Base-by-base conservation (phyloP, 805 yeast genomes). In the Kodamaea hsintzibuensis region DNA sequence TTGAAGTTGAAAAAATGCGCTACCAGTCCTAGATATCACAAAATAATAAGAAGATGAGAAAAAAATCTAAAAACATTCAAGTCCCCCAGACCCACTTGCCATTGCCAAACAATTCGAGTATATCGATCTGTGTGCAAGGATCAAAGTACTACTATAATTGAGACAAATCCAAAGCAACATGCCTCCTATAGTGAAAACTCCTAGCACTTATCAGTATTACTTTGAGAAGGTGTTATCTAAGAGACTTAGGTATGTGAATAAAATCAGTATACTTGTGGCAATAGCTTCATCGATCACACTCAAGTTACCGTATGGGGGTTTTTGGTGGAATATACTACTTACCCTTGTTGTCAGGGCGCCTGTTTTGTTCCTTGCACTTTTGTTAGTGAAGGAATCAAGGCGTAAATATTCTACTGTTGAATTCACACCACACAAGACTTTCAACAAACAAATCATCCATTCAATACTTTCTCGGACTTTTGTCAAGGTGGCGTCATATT, bases 221-320 rank as follows among this genome's bases (percentile, higher is more conserved):
- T 73, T 69, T 57, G 54, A 54, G 16, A 67, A 68, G 51, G 76
- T 74, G 7, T 58, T 65, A 42, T 52, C 59, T 46, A 72, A 74
- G 55, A 59, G 80, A 42, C 64, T 75, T 63, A 66, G 66, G 48
- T 76, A 64, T 54, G 67, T 71, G 49, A 65, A 68, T 56, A 69
- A 73, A 45, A 62, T 76, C 47, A 57, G 62, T 39, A 56, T 64
- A 13, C 40, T 76, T 3, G 38, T 69, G 22, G 65, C 78, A 2
- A 35, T 71, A 9, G 40, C 59, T 2, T 37, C 60, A 7, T 64
- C 76, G 9, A 48, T 70, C 13, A 47, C 62, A 2, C 54, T 74
- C 22, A 52, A 57, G 7, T 37, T 72, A 3, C 76, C 74, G 4
- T 68, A 62, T 47, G 67, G 68, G 2, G 49, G 56, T 2, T 62